Base-by-base conservation (phyloP, 257 asterid genomes). In the Ophiorrhiza pumila region DNA sequence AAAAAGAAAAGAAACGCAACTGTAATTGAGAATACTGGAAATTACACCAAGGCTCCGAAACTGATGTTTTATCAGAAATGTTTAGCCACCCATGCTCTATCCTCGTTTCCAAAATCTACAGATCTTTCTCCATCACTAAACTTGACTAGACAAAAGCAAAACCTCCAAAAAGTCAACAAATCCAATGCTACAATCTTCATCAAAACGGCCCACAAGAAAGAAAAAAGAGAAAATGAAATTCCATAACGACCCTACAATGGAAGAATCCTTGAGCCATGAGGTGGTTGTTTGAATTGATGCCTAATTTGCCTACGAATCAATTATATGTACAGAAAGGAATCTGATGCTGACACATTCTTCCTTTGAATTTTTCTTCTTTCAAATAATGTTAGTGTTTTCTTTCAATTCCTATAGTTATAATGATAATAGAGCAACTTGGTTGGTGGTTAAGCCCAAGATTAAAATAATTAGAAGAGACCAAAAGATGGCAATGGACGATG, bases 381-480 rank as follows among this genome's bases (percentile, higher is more conserved):
- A 18, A 75, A 58, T 69, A 70, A 41, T 74, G 65, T 59, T 59
- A 52, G 29, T 10, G 17, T 45, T 15, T 68, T 39, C 32, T 37
- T 15, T 20, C 31, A 71, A 45, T 39, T 65, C 46, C 75, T 85
- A 79, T 80, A 71, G 56, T 17, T 37, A 78, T 68, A 61, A 81
- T 84, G 62, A 78, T 68, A 77, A 55, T 72, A 80, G 73, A 56
- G 64, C 92, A 84, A 71, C 84, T 72, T 79, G 78, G 73, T 78
- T 73, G 86, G 83, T 81, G 83, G 76, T 78, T 42, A 78, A 58
- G 43, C 72, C 78, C 85, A 83, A 77, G 72, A 83, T 67, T 52
- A 86, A 69, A 79, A 82, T 84, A 83, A 85, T 77, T 68, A 82
- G 6, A 85, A 81, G 35, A 71, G 88, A 84, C 80, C 84, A 79